Evolutionary conservation across 2,329 filamentous ascomycete genomes (phyloP), one percentile per base, ranked within the genome.

Genomic region (Pyrenochaeta sp.): DNA sequence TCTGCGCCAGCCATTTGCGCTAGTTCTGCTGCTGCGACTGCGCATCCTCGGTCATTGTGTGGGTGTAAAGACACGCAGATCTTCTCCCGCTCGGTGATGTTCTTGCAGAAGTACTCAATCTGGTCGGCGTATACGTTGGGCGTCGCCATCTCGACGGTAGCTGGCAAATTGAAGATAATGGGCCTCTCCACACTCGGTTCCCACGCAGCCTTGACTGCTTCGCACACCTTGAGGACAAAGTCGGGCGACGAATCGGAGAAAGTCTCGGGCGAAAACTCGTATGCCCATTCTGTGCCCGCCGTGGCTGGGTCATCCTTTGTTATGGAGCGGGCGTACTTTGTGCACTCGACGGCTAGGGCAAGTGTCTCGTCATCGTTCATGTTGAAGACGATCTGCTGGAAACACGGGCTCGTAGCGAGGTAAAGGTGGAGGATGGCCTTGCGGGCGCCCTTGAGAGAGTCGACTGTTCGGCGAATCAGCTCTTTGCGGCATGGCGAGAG

Each of bases 1-100:
- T 97, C 92, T 36, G 93, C 95, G 52, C 94, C 95, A 19, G 93
- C 95, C 93, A 98, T 97, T 78, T 97, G 93, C 6, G 91, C 94
- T 71, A 98, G 80, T 76, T 98, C 94, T 9, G 94, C 91, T 0
- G 93, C 93, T 0, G 94, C 94, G 15, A 95, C 88, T 3, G 92
- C 93, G 68, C 91, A 96, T 24, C 94, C 94, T 62, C 95, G 86
- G 77, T 98, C 95, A 74, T 98, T 98, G 80, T 99, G 94, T 8
- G 92, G 91, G 77, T 98, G 95, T 52, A 98, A 85, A 60, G 91
- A 96, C 13, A 98, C 91, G 70, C 89, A 91, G 50, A 97, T 85
- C 81, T 93, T 95, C 72, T 97, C 90, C 51, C 93, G 85, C 78
- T 97, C 91, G 0, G 85, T 85, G 73, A 98, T 93, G 75, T 94